Conservation (phyloP, 805 yeast species). For the Barnettozyma californica region DNA sequence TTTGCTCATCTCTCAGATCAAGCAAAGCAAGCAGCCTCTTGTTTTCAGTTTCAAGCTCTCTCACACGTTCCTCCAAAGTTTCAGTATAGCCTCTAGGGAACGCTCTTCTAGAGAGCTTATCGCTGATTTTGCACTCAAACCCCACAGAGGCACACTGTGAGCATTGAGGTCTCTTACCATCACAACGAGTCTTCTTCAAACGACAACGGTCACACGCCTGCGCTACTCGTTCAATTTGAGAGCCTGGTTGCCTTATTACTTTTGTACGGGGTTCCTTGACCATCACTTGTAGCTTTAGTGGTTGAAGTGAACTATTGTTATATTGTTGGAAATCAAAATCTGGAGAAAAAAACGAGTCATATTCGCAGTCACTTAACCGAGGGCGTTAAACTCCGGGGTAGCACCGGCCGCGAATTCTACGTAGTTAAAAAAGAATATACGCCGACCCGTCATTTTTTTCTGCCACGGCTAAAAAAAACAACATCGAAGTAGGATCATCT, state of each 20-base stretch:
- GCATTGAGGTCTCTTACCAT: conserved; percentile 68
- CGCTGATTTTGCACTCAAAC: conserved; percentile 83
- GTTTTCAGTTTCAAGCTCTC: conserved; percentile 81
- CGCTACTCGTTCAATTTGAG: conserved; percentile 63
- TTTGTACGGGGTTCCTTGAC: conserved; percentile 26
- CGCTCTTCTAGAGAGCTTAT: conserved; percentile 77
- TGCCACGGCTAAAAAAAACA: too few relatives aligned
- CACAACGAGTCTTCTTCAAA: conserved; percentile 73
- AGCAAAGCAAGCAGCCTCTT: conserved; percentile 58
- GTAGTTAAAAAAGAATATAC: too few relatives aligned
- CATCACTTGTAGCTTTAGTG: conserved; percentile 1
- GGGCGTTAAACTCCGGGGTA: conserved; percentile 4
- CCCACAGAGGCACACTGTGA: conserved; percentile 82
- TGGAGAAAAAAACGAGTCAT: conserved; percentile 2
- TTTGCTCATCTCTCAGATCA: conserved; percentile 59
- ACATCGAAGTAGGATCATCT: too few relatives aligned
- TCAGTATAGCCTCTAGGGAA: conserved; percentile 93
- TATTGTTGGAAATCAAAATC: not conserved
- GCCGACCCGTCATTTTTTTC: too few relatives aligned
- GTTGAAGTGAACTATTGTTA: not conserved
- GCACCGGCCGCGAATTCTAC: not conserved
- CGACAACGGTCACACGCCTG: conserved; percentile 92
- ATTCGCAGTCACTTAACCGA: not conserved
- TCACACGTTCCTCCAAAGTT: conserved; percentile 78
- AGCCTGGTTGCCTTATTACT: conserved; percentile 65